Conservation (phyloP, 805 yeast species). For the Ogataea polymorpha region DNA sequence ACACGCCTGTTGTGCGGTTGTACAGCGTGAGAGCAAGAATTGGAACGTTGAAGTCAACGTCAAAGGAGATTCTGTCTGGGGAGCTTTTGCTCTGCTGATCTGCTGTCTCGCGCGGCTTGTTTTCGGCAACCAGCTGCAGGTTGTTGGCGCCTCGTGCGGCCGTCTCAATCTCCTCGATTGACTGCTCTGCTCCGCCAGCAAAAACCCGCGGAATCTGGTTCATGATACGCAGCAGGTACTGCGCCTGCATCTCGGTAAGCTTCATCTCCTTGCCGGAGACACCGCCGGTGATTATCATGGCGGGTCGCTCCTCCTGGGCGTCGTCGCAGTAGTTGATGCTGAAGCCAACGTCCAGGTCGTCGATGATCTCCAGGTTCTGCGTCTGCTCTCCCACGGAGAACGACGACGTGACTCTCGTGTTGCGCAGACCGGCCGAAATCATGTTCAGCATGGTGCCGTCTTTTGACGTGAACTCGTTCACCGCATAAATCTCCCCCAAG, state of each 20-base stretch:
- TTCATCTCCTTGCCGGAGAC: conserved; percentile 61
- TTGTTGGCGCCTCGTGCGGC: conserved; percentile 67
- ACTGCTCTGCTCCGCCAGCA: conserved; percentile 38
- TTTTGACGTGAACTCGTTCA: conserved; percentile 50
- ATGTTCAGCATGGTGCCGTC: conserved; percentile 43
- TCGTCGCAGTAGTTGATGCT: conserved; percentile 54
- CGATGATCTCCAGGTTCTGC: conserved; percentile 63
- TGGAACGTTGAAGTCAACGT: conserved; percentile 58
- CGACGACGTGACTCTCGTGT: conserved; percentile 63
- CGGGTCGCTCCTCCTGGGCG: conserved; percentile 39
- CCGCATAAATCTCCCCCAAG: conserved; percentile 77
- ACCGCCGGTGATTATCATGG: conserved; percentile 50
- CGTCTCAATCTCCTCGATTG: conserved; percentile 50
- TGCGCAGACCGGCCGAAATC: conserved; percentile 66
- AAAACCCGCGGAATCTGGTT: conserved; percentile 57
- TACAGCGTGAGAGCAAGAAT: conserved; percentile 58
- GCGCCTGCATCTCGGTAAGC: conserved; percentile 71
- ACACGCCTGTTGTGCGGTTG: conserved; percentile 43
- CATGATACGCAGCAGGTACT: conserved; percentile 52
- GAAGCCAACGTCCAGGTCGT: conserved; percentile 60
- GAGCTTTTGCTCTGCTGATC: conserved; percentile 15
- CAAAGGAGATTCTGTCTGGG: conserved; percentile 35
- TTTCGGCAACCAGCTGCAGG: conserved; percentile 30
- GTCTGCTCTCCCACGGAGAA: conserved; percentile 45
- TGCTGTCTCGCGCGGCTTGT: neutral